Conservation (phyloP, 2,329 filamentous ascomycete genomes). For the Chaetomium strumarium region DNA sequence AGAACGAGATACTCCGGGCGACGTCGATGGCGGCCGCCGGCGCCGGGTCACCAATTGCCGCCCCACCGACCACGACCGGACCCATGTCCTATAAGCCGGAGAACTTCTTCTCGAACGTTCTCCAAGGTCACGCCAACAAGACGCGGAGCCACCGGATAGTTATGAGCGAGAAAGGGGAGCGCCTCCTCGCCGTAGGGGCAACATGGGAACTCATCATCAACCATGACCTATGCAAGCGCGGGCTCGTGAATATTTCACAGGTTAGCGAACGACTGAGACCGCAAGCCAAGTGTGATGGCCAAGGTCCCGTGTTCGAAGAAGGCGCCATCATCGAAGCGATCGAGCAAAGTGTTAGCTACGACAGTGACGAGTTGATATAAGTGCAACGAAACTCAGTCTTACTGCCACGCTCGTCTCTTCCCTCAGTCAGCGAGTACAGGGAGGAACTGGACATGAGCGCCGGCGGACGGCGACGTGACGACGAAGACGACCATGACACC, state of each 20-base stretch:
- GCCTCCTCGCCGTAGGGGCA: constrained; percentile 66
- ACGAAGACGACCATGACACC: background rate
- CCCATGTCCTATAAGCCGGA: constrained; percentile 67
- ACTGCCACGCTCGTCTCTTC: no score
- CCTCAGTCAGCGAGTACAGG: no score
- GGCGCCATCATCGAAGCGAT: constrained; percentile 67
- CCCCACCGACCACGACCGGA: constrained; percentile 52
- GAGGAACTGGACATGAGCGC: no score
- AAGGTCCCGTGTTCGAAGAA: constrained; percentile 84
- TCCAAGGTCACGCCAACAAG: constrained; percentile 57
- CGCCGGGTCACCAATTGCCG: constrained; percentile 38
- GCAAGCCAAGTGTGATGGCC: constrained; percentile 74
- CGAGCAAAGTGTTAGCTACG: constrained; percentile 67
- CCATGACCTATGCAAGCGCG: constrained; percentile 69
- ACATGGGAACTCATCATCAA: constrained; percentile 87
- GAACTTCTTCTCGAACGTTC: constrained; percentile 62
- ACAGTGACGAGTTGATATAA: constrained; percentile 66
- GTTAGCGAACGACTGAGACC: constrained; percentile 75
- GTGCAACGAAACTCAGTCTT: no score
- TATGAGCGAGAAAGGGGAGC: constrained; percentile 59
- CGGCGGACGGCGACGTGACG: background rate
- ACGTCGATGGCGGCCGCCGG: constrained; percentile 49
- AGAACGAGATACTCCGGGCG: constrained; percentile 87
- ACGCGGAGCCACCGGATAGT: constrained; percentile 63
- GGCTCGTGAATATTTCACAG: constrained; percentile 72